Conservation (phyloP, 75 land plant genomes). For the Cunninghamia lanceolata region DNA sequence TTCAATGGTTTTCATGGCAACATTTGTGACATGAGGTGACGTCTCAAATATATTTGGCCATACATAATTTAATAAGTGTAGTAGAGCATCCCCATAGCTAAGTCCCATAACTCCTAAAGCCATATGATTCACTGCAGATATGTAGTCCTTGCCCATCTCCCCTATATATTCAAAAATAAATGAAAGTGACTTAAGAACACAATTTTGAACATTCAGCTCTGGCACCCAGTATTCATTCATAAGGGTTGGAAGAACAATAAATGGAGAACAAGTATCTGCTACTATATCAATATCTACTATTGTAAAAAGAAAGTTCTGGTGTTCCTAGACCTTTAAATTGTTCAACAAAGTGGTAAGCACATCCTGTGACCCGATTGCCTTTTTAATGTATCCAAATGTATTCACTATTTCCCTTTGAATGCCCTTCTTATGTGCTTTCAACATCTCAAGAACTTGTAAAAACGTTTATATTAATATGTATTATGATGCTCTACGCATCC, state of each 20-base stretch:
- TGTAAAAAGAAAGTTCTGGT: constrained; percentile 89
- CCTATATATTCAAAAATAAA: no score
- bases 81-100: constrained; percentile 92
- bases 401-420: constrained; percentile 92
- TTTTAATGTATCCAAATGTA: constrained; percentile 95
- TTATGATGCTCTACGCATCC: no score
- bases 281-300: constrained; percentile 95
- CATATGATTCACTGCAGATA: constrained; percentile 98
- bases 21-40: constrained; percentile 97
- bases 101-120: constrained; percentile 95
- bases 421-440: constrained; percentile 97
- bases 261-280: no score
- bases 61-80: constrained; percentile 85
- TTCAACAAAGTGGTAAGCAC: constrained; percentile 84
- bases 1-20: constrained; percentile 96
- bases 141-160: constrained; percentile 99
- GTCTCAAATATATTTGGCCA: constrained; percentile 99
- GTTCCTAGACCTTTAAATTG: constrained; percentile 91
- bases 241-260: no score
- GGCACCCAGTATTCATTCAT: no score
- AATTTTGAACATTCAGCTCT: no score
- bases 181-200: no score
- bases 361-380: constrained; percentile 94
- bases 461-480: no score
- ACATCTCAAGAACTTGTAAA: no score